These are phyloP conservation scores for Podosphaera fusca DNA, from an alignment of 2,329 filamentous ascomycete genomes.

Conservation along the genomic window DNA sequence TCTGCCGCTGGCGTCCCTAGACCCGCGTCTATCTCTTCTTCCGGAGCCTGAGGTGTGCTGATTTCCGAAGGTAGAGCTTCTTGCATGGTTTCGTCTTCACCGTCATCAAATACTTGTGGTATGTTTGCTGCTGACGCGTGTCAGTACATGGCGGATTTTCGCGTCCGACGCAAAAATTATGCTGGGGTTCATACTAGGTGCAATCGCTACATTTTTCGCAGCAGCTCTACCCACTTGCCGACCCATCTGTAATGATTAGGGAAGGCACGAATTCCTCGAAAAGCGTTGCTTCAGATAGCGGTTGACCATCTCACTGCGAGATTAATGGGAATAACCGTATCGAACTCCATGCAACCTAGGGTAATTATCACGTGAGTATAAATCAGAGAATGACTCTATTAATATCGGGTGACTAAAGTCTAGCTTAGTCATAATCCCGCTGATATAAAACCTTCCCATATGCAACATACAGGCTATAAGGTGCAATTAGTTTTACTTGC, in stretches of 20 bases:
- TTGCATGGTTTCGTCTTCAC: constrained; percentile 23
- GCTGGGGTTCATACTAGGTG: constrained; percentile 23
- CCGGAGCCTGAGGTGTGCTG: constrained; percentile 12
- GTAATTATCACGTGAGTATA: no score
- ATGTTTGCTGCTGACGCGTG: constrained; percentile 22
- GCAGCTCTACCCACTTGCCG: constrained; percentile 29
- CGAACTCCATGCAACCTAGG: not conserved
- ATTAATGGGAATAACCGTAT: not conserved
- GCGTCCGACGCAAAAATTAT: constrained; percentile 1
- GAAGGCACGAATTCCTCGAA: not conserved
- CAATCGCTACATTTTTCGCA: constrained; percentile 28
- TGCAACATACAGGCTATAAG: no score
- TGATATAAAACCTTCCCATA: no score
- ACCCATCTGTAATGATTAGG: constrained; percentile 14
- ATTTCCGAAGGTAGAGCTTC: constrained; percentile 17
- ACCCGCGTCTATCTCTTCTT: constrained; percentile 24
- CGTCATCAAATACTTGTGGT: constrained; percentile 21
- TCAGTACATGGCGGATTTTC: constrained; percentile 3
- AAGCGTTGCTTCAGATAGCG: not conserved
- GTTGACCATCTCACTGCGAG: not conserved
- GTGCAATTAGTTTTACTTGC: no score
- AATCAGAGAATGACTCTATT: no score
- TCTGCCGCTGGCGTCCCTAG: constrained; percentile 21
- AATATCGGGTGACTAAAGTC: no score
- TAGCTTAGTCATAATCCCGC: no score